A percentile compares a stretch with the other conserved stretches of the same genome.
phyloP scores from a whole-genome alignment of 805 yeast genomes.

The Ogataea siamensis region DNA sequence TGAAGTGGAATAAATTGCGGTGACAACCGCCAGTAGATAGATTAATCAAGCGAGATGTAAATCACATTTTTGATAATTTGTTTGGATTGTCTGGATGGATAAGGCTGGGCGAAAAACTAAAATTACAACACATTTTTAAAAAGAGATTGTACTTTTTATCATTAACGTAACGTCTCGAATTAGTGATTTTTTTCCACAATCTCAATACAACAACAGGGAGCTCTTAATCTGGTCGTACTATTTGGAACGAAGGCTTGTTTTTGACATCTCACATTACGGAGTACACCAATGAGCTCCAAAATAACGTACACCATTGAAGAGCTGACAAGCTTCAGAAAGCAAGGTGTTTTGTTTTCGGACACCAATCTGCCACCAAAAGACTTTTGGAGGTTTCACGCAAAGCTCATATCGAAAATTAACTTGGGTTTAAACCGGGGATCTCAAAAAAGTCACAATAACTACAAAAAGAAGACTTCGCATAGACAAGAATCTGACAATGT shows the following conservation, averaged over 20 bases:
- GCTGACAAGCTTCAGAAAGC: conserved; percentile 12
- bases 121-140: background rate
- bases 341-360: conserved; percentile 21
- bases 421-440: conserved; percentile 2
- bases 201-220: too few relatives aligned
- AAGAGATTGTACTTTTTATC: background rate
- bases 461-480: conserved; percentile 8
- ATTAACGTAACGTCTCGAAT: too few relatives aligned
- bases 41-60: background rate
- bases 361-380: conserved; percentile 20
- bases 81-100: too few relatives aligned
- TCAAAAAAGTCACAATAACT: conserved; percentile 3
- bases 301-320: conserved; percentile 22
- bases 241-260: too few relatives aligned
- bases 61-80: background rate
- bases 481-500: conserved; percentile 9
- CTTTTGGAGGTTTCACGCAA: conserved; percentile 29
- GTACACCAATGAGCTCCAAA: conserved; percentile 9
- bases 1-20: conserved; percentile 19
- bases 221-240: too few relatives aligned
- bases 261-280: too few relatives aligned
- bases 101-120: background rate
- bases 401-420: conserved; percentile 4
- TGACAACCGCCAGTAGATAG: background rate
- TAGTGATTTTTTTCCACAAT: too few relatives aligned